These are phyloP conservation scores for Colletotrichum limetticola DNA, from an alignment of 2,329 filamentous ascomycete species.

Conservation along the genomic window DNA sequence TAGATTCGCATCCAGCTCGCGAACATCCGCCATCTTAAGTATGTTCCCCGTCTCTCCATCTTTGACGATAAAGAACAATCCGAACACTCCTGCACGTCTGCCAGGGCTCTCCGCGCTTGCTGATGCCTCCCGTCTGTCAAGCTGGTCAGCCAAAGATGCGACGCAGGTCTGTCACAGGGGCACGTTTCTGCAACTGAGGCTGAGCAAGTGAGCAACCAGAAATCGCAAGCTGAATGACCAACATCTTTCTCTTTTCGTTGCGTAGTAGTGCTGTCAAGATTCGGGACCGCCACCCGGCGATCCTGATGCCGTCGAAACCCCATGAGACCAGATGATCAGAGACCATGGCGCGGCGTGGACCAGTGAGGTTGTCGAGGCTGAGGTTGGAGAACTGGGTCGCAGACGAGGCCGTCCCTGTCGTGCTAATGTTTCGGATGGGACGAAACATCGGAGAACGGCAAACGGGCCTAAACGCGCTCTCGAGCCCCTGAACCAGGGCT, in stretches of 20 bases:
- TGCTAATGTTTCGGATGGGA: conserved; percentile 38
- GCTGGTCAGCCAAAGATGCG: conserved; percentile 13
- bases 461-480: conserved; percentile 13
- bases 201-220: conserved; percentile 6
- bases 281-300: conserved; percentile 4
- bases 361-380: conserved; percentile 37
- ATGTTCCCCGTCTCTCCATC: background rate
- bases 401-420: conserved; percentile 34
- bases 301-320: background rate
- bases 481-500: background rate
- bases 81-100: background rate
- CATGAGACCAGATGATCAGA: conserved; percentile 8
- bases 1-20: background rate
- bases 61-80: background rate
- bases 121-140: conserved; percentile 1
- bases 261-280: background rate
- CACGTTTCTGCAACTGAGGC: conserved; percentile 24
- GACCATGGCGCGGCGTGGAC: conserved; percentile 21
- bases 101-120: conserved; percentile 4
- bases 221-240: background rate
- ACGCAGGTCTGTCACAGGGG: conserved; percentile 32
- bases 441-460: conserved; percentile 26
- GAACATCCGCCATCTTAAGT: conserved; percentile 21
- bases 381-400: background rate
- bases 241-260: background rate